Evolutionary conservation across 2,329 filamentous ascomycete species (phyloP).

Genomic region (Colletotrichum magnum): DNA sequence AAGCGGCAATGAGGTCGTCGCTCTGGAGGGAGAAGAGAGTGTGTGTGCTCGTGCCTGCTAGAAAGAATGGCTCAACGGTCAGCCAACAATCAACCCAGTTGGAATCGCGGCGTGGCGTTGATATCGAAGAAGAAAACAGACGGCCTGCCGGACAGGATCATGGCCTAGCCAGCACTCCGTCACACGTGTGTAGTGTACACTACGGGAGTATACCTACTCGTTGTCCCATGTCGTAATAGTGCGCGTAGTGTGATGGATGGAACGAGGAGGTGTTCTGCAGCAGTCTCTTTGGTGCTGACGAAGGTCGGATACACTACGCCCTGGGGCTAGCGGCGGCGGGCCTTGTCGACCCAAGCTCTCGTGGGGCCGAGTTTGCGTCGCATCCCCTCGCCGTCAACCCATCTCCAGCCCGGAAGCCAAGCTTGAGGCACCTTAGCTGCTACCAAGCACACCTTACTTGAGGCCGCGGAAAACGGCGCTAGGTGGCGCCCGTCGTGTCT

Average conservation of each 20-base stretch:
- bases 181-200: not conserved
- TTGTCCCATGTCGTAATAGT: not conserved
- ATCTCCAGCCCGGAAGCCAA: conserved; percentile 39
- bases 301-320: conserved; percentile 28
- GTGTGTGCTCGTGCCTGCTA: too few relatives aligned
- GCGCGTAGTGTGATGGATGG: not conserved
- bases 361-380: conserved; percentile 36
- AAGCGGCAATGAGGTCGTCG: not conserved
- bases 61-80: too few relatives aligned
- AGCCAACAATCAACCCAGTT: conserved; percentile 17
- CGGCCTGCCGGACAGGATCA: conserved; percentile 18
- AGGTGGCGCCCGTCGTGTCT: conserved; percentile 28
- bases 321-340: conserved; percentile 28
- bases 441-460: conserved; percentile 38
- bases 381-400: conserved; percentile 39
- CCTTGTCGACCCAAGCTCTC: conserved; percentile 33
- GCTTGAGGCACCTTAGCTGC: conserved; percentile 36
- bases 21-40: too few relatives aligned
- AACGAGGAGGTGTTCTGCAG: not conserved
- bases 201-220: too few relatives aligned
- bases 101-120: conserved; percentile 14
- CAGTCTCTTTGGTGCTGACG: conserved; percentile 1
- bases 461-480: conserved; percentile 24
- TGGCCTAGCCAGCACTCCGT: not conserved
- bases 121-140: not conserved